Evolutionary conservation across 2,329 filamentous ascomycete genomes (phyloP), one percentile per base, ranked within the genome.

Genomic region (Aspergillus tamarii): DNA sequence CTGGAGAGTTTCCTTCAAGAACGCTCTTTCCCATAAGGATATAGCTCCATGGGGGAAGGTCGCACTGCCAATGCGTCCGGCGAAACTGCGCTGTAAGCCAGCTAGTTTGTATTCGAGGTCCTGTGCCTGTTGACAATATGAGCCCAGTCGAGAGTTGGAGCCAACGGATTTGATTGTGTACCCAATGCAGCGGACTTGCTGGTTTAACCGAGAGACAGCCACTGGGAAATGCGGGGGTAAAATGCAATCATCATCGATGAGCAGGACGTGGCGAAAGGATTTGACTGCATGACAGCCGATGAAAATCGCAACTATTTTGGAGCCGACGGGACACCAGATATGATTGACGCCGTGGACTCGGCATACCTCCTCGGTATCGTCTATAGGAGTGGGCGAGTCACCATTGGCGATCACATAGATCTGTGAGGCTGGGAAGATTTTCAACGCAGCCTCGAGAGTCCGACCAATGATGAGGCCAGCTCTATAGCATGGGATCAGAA

Each of bases 31-130:
- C 83, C 78, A 85, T 2, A 85, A 74, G 10, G 80, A 80, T 46
- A 84, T 84, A 14, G 83, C 83, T 10, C 83, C 83, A 61, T 85
- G 83, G 0, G 83, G 82, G 63, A 84, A 85, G 0, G 81, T 84
- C 0, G 82, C 80, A 58, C 78, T 82, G 26, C 83, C 83, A 36
- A 82, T 64, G 48, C 74, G 78, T 11, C 81, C 82, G 5, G 79
- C 78, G 52, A 84, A 80, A 30, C 76, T 74, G 32, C 82, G 77
- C 58, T 81, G 78, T 2, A 85, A 72, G 6, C 83, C 83, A 16
- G 79, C 80, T 59, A 84, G 73, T 66, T 84, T 84, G 70, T 85
- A 85, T 65, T 85, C 83, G n/a, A 84, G 70, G 68, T 85, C 82
- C 63, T 85, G 83, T 0, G 82, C 82, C 63, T 82, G 81, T 57